Evolutionary conservation across 2,329 filamentous ascomycete genomes (phyloP), one percentile per base, ranked within the genome.

Genomic region (Alternaria metachromatica): DNA sequence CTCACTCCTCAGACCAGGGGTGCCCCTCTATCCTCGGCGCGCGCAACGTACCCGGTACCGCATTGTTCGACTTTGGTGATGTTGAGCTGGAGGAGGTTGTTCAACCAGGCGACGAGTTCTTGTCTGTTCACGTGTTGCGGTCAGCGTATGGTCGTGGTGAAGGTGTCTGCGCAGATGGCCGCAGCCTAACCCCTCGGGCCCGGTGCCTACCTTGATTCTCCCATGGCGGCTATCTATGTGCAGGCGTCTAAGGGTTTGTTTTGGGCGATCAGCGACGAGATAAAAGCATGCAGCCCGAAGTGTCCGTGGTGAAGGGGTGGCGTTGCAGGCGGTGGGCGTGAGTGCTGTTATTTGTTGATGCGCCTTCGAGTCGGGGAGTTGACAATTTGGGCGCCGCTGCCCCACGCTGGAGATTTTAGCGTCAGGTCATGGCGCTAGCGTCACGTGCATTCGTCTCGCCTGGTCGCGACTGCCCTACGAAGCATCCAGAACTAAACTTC

Each of bases 21-120:
- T 53, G 58, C 60, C 64, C 58, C 66, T 62, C 64, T 26, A 49
- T 21, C 20, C 44, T 26, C 53, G 5, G 61, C 73, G 69, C n/a
- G 46, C 43, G 56, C 63, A 58, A 76, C 86, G 75, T 90, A 98
- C 95, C 95, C 96, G 78, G 95, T 98, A 81, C 96, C 96, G 82
- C 95, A 98, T 87, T 99, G 96, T 85, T 99, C 96, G 80, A 99
- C 93, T 84, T 97, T 98, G 76, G 87, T 98, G 76, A 99, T 90
- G 85, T 98, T 99, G 78, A 99, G 91, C 85, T 97, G 94, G 55
- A 99, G 90, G 67, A 99, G 92, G 87, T 92, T 95, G 87, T 99
- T 99, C 72, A 98, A 86, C 96, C 96, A 99, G 84, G 90, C 88
- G 74, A 99, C 87, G 74, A 99, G 89, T 85, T 99, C 96, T 84